Evolutionary conservation across 495 filamentous ascomycete species (phyloP).

Genomic region (Aspergillus carlsbadensis): DNA sequence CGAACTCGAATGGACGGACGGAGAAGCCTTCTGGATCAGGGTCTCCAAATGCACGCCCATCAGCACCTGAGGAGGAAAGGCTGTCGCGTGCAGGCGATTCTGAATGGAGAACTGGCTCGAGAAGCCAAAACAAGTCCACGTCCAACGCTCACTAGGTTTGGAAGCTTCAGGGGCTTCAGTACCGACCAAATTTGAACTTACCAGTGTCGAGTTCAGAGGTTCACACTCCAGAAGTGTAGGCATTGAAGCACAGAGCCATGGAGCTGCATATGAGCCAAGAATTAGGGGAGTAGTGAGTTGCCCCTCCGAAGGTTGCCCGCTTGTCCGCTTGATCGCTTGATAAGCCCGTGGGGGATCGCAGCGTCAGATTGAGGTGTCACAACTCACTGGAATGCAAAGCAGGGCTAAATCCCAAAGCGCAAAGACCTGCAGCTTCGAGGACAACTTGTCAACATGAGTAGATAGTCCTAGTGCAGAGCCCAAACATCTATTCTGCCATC

Average conservation of each 20-base stretch:
- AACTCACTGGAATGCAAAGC: background rate
- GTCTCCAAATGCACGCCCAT: background rate
- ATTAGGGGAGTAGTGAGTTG: background rate
- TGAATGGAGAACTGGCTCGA: background rate
- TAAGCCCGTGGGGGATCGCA: conserved; percentile 11
- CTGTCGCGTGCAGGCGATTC: background rate
- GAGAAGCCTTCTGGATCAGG: background rate
- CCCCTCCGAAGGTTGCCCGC: background rate
- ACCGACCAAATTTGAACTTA: background rate
- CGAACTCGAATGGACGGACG: background rate
- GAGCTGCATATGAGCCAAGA: conserved; percentile 10
- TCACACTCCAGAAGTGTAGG: background rate
- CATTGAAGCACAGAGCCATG: background rate
- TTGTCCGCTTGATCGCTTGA: conserved; percentile 1
- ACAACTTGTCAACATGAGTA: background rate
- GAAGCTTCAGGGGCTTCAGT: background rate
- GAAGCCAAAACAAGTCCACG: background rate
- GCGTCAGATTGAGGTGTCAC: background rate
- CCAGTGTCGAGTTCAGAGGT: background rate
- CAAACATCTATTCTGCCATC: background rate
- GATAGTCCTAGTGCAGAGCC: background rate
- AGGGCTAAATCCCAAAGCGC: background rate
- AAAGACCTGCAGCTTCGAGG: background rate
- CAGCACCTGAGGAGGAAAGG: background rate
- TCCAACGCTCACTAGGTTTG: background rate